Percentiles rank a stretch among this genome's conserved stretches.
Conservation (phyloP, 768 basidiomycete species). For the Russula foetens region DNA sequence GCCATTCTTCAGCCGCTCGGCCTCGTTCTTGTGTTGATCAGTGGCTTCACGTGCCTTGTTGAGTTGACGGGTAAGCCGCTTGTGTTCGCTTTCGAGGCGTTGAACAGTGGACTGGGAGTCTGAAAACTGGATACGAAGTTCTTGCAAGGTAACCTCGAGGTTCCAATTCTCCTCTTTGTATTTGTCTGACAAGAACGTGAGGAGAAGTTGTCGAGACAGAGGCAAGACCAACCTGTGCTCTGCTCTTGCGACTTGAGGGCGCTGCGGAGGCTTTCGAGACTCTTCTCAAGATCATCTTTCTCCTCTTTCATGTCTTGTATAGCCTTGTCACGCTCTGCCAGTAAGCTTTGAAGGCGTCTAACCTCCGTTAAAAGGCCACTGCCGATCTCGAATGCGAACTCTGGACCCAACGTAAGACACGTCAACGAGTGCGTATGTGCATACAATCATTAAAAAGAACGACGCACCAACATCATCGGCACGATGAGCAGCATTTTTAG, state of each 20-base stretch:
- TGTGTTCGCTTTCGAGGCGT: conserved; percentile 75
- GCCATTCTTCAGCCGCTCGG: conserved; percentile 55
- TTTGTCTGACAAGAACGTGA: conserved; percentile 47
- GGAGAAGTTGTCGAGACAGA: not conserved
- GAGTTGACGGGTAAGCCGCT: conserved; percentile 70
- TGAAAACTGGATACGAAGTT: conserved; percentile 61
- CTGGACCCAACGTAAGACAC: conserved; percentile 36
- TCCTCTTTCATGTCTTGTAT: conserved; percentile 89
- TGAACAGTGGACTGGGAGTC: conserved; percentile 57
- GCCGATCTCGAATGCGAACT: conserved; percentile 98
- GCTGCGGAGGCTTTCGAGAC: conserved; percentile 61
- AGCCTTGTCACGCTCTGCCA: conserved; percentile 88
- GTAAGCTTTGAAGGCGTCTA: conserved; percentile 79
- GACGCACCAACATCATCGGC: conserved; percentile 81
- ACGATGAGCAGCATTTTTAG: conserved; percentile 87
- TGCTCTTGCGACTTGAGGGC: conserved; percentile 78
- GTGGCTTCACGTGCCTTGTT: conserved; percentile 61
- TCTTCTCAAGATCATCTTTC: conserved; percentile 79
- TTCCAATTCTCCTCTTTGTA: conserved; percentile 99
- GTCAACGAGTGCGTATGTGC: not conserved
- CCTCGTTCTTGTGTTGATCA: conserved; percentile 84
- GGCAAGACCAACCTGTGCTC: conserved; percentile 52
- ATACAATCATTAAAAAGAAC: not conserved
- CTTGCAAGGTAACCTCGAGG: conserved; percentile 87
- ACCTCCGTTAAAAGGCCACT: conserved; percentile 89